Percentiles rank a stretch among this genome's conserved stretches.
These are phyloP conservation scores for Fusarium sp. DNA, from an alignment of 2,329 filamentous ascomycete genomes.

Conservation along the genomic window DNA sequence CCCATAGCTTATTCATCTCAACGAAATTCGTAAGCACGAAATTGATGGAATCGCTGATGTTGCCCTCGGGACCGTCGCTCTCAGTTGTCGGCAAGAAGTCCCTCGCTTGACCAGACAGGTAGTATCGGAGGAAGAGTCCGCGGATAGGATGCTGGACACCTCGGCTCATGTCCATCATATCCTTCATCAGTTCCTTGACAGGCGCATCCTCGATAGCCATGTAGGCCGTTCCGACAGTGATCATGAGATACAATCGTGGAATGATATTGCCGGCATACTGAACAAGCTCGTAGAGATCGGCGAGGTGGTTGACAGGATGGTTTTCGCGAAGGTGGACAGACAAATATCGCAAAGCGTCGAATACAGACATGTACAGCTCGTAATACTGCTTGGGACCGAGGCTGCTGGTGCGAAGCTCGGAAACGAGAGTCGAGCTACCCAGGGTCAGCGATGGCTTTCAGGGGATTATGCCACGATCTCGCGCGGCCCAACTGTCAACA, in stretches of 20 bases:
- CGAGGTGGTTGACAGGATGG: constrained; percentile 96
- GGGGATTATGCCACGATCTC: constrained; percentile 10
- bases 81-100: constrained; percentile 84
- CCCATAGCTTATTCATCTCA: constrained; percentile 99
- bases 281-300: constrained; percentile 96
- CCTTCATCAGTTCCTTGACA: constrained; percentile 99
- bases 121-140: constrained; percentile 94
- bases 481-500: constrained; percentile 47
- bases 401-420: constrained; percentile 96
- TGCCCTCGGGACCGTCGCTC: constrained; percentile 92
- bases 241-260: constrained; percentile 96
- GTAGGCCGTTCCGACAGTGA: constrained; percentile 98
- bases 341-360: constrained; percentile 95
- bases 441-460: constrained; percentile 23
- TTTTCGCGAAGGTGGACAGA: constrained; percentile 97
- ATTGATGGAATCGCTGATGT: constrained; percentile 96
- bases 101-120: constrained; percentile 91
- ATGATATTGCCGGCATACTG: constrained; percentile 99
- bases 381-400: constrained; percentile 99
- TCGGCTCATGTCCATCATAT: constrained; percentile 99
- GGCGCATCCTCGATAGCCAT: constrained; percentile 98
- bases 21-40: constrained; percentile 99
- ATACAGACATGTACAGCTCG: constrained; percentile 99
- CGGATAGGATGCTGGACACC: constrained; percentile 97
- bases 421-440: constrained; percentile 90